Evolutionary conservation across 2,329 filamentous ascomycete genomes (phyloP), one percentile per base, ranked within the genome.

Genomic region (Colletotrichum sidae): DNA sequence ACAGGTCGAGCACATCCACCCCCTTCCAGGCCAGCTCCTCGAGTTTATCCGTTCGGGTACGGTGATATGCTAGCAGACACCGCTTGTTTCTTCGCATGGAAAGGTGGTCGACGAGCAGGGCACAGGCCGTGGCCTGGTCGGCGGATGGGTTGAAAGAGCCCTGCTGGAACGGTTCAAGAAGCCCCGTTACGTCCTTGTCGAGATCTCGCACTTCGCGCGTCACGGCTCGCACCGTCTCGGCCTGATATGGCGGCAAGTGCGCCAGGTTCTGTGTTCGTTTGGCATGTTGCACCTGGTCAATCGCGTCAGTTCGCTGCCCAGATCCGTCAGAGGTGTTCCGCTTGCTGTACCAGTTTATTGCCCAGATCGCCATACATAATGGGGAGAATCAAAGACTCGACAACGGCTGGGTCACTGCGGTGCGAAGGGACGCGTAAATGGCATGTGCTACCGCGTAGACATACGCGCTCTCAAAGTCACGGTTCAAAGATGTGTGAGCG

Each of bases 51-150:
- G 92, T 92, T 55, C 96, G 88, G 15, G 93, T 94, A 38, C 92
- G 90, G 76, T 99, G 96, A 75, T 99, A 99, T 4, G 95, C 94
- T 7, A 99, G 87, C 17, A 99, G 84, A 74, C 96, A 99, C 47
- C 96, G 90, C 78, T 99, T 99, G 78, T 99, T 97, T 60, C 96
- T 88, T 53, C 96, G 90, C 92, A 98, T 97, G 70, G 92, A 94
- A 10, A 99, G 83, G 76, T 99, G 95, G 76, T 97, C 92, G 67
- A 98, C 94, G 25, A 99, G 88, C 33, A 99, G 84, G 2, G 93
- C 92, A 75, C 93, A 97, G 3, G 95, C 94, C 38, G 91, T 91
- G 9, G 92, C 92, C 49, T 93, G 93, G 72, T 97, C 90, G 10
- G 90, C 86, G 13, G 90, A 87, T 0, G 94, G 95, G 71, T 97